These are phyloP conservation scores for Taiwanofungus camphoratus DNA, from an alignment of 1,284 basidiomycete species.

Conservation along the genomic window DNA sequence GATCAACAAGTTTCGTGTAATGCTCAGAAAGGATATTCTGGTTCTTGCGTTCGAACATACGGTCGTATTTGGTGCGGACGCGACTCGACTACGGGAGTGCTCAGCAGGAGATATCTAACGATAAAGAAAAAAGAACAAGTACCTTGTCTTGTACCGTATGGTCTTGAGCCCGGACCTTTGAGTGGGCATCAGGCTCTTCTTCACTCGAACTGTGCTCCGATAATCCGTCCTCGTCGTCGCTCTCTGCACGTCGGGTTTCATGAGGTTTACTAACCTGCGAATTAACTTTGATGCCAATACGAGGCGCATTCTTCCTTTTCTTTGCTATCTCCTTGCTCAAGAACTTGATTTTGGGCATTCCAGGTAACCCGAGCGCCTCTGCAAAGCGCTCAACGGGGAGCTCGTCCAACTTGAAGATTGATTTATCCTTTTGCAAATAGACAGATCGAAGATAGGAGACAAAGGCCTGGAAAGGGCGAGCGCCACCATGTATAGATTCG, in stretches of 20 bases:
- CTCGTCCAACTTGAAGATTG: constrained; percentile 82
- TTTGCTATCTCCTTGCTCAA: constrained; percentile 68
- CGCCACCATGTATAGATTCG: too few species aligned
- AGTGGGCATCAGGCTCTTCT: constrained; percentile 14
- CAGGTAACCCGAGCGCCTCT: constrained; percentile 87
- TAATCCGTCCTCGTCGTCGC: constrained; percentile 17
- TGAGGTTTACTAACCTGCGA: too few species aligned
- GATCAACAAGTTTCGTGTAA: constrained; percentile 85
- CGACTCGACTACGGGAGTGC: constrained; percentile 14
- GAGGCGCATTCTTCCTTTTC: constrained; percentile 68
- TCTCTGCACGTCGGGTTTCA: too few species aligned
- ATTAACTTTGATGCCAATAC: constrained; percentile 17
- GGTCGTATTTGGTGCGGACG: constrained; percentile 93
- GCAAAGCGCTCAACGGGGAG: constrained; percentile 85
- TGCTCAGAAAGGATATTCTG: constrained; percentile 91
- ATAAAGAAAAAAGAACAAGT: background rate
- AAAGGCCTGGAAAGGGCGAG: constrained; percentile 63
- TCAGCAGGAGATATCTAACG: background rate
- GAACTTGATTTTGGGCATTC: constrained; percentile 95
- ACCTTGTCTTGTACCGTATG: constrained; percentile 3
- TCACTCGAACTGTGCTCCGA: constrained; percentile 24
- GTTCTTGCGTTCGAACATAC: constrained; percentile 97
- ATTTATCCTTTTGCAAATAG: constrained; percentile 91
- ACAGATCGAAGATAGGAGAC: constrained; percentile 95
- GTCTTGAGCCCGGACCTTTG: background rate